Base-by-base conservation (phyloP, 305 asterid species). In the Fraxinus latifolia region DNA sequence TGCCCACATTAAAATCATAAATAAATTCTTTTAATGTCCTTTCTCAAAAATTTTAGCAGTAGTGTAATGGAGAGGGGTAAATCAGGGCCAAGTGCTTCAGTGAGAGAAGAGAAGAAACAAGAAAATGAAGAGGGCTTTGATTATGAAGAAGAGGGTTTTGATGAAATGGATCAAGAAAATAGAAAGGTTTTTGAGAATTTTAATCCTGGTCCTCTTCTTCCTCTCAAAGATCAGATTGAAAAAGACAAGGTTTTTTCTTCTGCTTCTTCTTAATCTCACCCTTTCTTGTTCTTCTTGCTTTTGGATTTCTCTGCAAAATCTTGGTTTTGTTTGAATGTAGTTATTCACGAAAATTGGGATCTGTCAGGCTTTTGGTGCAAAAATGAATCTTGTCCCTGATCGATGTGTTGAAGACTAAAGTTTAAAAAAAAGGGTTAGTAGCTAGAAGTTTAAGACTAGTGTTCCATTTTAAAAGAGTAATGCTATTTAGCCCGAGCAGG, bases 171-270 rank as follows among this genome's bases (percentile, higher is more conserved):
- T 37, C 84, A 60, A 55, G 82, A 80, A 27, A 58, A 23, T 44
- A 80, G 81, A 80, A 87, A 76, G 83, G 70, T 67, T 71, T 62
- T 87, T 85, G 88, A 83, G 44, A 83, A 80, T 11, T 93, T 89
- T 86, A 92, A 83, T 81, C 97, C 95, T 67, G 90, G 96, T 34
- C 95, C 97, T 83, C 95, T 90, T 60, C 92, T 91, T 81, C 93
- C 97, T 83, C 97, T 91, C 84, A 91, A 90, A 84, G 95, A 88
- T 4, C 96, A 92, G 85, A 90, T 92, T 83, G 95, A 90, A 70
- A 91, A 91, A 88, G 95, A 93, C 86, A 85, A 93, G 97, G 96
- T 92, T 78, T 83, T 33, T 58, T 77, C 8, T 27, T 32, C 3
- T 21, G 76, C n/a, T 8, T 7, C 27, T 34, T 33, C 3, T 27